Percentiles rank a stretch among this genome's conserved stretches.
phyloP scores from a whole-genome alignment of 108 stramenopile genomes.

The Epipyxis sp. region DNA sequence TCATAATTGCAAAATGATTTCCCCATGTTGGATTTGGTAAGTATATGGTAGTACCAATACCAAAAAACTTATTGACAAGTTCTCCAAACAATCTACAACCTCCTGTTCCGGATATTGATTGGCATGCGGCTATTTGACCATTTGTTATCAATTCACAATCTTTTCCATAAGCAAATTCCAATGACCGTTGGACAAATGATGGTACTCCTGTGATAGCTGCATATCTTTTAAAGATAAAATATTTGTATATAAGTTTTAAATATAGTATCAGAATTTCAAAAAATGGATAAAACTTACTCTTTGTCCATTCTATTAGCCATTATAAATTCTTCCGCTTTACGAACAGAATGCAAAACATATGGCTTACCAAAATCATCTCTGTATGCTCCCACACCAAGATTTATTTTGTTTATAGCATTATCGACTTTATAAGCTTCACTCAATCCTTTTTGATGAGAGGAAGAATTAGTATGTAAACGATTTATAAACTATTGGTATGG shows the following conservation, averaged over 20 bases:
- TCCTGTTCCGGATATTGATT: constrained; percentile 85
- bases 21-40: constrained; percentile 94
- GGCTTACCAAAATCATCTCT: constrained; percentile 83
- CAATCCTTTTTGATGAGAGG: no score
- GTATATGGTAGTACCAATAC: constrained; percentile 65
- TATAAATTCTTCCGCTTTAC: constrained; percentile 74
- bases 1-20: constrained; percentile 89
- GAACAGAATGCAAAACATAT: constrained; percentile 84
- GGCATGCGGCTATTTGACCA: constrained; percentile 68
- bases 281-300: constrained; percentile 63
- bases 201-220: constrained; percentile 58
- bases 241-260: not conserved
- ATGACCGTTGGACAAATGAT: constrained; percentile 70
- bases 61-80: constrained; percentile 69
- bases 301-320: constrained; percentile 71
- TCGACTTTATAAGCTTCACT: constrained; percentile 86
- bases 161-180: constrained; percentile 86
- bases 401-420: constrained; percentile 73
- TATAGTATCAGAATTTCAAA: not conserved
- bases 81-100: constrained; percentile 87
- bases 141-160: constrained; percentile 65
- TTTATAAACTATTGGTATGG: no score
- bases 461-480: no score
- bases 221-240: constrained; percentile 9
- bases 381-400: constrained; percentile 90